Evolutionary conservation across 169 alveolate species (phyloP).

Genomic region (Plasmodium inui): DNA sequence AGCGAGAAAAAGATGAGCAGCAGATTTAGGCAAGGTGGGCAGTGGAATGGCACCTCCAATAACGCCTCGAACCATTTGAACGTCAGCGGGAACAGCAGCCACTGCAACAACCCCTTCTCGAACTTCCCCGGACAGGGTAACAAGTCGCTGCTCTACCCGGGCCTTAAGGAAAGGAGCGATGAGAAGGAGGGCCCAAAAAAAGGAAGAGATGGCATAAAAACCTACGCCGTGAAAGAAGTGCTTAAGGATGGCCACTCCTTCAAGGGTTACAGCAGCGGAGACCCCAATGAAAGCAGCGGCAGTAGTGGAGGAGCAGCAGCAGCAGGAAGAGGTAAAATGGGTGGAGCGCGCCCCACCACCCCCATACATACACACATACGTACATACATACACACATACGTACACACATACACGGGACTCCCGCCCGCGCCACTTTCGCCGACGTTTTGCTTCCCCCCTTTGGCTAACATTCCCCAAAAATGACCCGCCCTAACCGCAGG

Average conservation of each 20-base stretch:
- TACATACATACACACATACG: neutral
- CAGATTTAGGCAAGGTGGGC: neutral
- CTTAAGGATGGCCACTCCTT: constrained; percentile 16
- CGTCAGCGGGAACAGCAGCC: neutral
- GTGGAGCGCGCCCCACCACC: neutral
- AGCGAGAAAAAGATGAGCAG: neutral
- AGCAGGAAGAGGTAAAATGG: neutral
- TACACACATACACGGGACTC: too few species aligned
- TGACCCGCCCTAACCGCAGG: neutral
- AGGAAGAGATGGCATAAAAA: neutral
- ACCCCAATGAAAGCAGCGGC: constrained; percentile 1
- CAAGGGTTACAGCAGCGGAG: neutral
- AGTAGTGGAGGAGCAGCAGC: neutral
- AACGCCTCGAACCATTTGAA: neutral
- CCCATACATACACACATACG: neutral
- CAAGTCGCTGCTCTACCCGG: neutral
- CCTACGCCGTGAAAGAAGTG: neutral
- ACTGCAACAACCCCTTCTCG: constrained; percentile 33
- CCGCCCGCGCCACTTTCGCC: neutral
- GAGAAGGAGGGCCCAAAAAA: constrained; percentile 6
- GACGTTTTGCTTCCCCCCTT: neutral
- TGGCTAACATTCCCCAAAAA: neutral
- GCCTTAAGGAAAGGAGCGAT: constrained; percentile 6
- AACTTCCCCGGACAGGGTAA: neutral
- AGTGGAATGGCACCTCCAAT: neutral